Base-by-base conservation (phyloP, 2,329 filamentous ascomycete genomes). In the Alternaria burnsii region DNA sequence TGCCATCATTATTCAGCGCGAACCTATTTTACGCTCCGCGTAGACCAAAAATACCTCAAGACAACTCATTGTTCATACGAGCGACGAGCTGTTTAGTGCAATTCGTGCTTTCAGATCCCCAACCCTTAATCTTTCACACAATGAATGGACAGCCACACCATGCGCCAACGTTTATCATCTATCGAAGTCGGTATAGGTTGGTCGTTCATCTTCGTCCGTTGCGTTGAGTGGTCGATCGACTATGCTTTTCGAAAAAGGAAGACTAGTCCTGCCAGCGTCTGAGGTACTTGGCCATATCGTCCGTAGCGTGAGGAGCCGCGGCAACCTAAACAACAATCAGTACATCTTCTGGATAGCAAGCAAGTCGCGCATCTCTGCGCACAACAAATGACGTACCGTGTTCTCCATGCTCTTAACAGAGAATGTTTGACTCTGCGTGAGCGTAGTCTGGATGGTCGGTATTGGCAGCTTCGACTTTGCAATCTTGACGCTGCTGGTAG, bases 241-340 rank as follows among this genome's bases (percentile, higher is more conserved):
- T 14, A 28, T 55, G 30, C 30, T 22, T 51, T 10, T 46, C 40
- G 18, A 34, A 22, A 12, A 10, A 55, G 32, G 36, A 47, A 7
- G 12, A 61, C 60, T 76, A 88, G 76, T 89, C 86, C 75, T 85
- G 85, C 86, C 86, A 88, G 64, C 86, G 79, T 48, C 83, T 83
- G 61, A 88, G 73, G 73, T 84, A 88, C 67, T 83, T 85, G 50
- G 83, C 81, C 84, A 87, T 87, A 58, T 86, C 84, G 52, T 82
- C 77, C 52, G 81, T 80, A 12, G 83, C 84, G 63, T 79, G 77
- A 40, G 82, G 76, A 48, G 84, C 84, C 14, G 86, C 78, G n/a
- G 86, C 79, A 66, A 82, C 85, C 87, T 89, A 68, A 38, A 42
- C 2, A 14, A 22, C 7, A 20, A 51, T 76, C 64, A 75, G 68